These are phyloP conservation scores for Phytophthora tubulina DNA, from an alignment of 352 stramenopile genomes.

Conservation along the genomic window DNA sequence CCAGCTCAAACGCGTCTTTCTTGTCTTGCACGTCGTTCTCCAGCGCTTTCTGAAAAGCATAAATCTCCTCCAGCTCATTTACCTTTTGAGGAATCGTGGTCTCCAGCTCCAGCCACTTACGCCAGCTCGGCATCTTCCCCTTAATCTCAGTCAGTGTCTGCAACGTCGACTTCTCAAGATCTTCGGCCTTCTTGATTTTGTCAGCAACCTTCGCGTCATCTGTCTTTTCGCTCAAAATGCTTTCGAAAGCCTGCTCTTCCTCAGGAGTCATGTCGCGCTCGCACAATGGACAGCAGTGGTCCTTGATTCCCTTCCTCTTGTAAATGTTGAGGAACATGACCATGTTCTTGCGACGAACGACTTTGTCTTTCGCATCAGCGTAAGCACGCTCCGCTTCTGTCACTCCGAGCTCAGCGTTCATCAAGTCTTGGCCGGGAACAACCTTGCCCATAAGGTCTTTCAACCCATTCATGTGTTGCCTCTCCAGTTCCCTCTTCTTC, in stretches of 20 bases:
- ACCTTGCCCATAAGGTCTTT: constrained; percentile 62
- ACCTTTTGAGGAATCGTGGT: constrained; percentile 56
- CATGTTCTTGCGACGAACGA: constrained; percentile 81
- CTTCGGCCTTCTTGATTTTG: constrained; percentile 80
- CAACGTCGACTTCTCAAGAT: constrained; percentile 51
- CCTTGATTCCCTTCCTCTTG: constrained; percentile 84
- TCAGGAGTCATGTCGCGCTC: constrained; percentile 62
- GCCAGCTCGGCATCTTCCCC: constrained; percentile 71
- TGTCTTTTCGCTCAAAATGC: constrained; percentile 78
- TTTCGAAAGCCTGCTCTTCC: constrained; percentile 70
- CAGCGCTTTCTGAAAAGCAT: constrained; percentile 51
- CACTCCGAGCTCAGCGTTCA: constrained; percentile 59
- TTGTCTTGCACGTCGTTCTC: constrained; percentile 69
- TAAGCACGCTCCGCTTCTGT: constrained; percentile 69
- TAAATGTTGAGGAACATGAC: constrained; percentile 88
- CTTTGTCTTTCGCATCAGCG: constrained; percentile 87
- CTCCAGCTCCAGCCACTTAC: constrained; percentile 68
- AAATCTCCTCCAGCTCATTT: constrained; percentile 60
- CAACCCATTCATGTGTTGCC: constrained; percentile 59
- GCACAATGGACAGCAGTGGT: constrained; percentile 85
- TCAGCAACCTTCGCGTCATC: constrained; percentile 79
- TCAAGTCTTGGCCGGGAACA: constrained; percentile 51
- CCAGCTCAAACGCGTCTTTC: constrained; percentile 25
- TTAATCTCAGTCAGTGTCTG: constrained; percentile 72
- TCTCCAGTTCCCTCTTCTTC: constrained; percentile 68